Evolutionary conservation across 768 basidiomycete species (phyloP).

Genomic region (Suillus hirtellus): DNA sequence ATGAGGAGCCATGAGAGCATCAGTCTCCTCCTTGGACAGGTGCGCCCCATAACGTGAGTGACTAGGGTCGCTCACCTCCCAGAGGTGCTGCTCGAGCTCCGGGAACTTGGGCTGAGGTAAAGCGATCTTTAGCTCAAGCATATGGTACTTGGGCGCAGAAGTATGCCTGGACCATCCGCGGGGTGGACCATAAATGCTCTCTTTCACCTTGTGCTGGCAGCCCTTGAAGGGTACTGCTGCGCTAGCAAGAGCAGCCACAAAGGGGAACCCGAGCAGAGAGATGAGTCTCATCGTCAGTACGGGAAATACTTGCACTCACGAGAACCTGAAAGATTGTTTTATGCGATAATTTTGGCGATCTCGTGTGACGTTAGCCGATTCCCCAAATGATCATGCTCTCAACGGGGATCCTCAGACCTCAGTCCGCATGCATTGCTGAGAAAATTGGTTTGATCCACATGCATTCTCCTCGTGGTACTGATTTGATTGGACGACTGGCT

Average conservation of each 20-base stretch:
- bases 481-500: not conserved
- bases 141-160: constrained; percentile 45
- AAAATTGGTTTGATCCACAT: not conserved
- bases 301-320: constrained; percentile 17
- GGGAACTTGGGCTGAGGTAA: constrained; percentile 54
- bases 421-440: constrained; percentile 1
- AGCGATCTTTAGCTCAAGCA: constrained; percentile 56
- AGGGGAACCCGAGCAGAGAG: not conserved
- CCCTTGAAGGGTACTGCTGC: constrained; percentile 19
- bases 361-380: not conserved
- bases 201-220: constrained; percentile 44
- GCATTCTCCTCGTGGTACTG: not conserved
- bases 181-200: constrained; percentile 44
- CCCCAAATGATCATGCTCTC: not conserved
- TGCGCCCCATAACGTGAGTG: constrained; percentile 58
- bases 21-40: constrained; percentile 66
- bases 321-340: not conserved
- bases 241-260: constrained; percentile 16
- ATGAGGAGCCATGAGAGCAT: constrained; percentile 59
- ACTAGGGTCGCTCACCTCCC: constrained; percentile 56
- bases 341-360: not conserved
- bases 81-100: constrained; percentile 51
- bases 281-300: constrained; percentile 8
- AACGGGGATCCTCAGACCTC: not conserved
- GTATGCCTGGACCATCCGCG: constrained; percentile 48